Evolutionary conservation across 306 rosid genomes (phyloP).

Genomic region (Potentilla sterilis): DNA sequence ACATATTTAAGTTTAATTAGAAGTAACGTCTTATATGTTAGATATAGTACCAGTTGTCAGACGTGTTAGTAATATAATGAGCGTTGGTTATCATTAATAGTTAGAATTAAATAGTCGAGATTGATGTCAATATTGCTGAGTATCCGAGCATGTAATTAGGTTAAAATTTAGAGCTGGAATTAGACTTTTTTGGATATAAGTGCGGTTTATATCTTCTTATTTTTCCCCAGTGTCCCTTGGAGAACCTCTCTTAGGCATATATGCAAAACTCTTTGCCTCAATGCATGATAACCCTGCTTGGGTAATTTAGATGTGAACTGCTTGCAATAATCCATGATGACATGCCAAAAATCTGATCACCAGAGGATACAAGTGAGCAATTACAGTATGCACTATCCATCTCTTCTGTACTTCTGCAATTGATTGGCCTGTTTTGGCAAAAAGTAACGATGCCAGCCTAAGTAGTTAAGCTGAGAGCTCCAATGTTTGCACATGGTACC

Average conservation of each 20-base stretch:
- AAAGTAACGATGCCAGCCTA: background rate
- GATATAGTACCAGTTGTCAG: too few relatives aligned
- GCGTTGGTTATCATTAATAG: too few relatives aligned
- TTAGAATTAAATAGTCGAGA: too few relatives aligned
- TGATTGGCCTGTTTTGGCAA: background rate
- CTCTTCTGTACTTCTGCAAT: background rate
- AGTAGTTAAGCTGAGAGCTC: background rate
- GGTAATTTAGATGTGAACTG: background rate
- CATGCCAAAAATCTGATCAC: background rate
- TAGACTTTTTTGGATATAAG: background rate
- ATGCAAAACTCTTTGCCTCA: background rate
- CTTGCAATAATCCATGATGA: background rate
- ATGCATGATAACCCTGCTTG: background rate
- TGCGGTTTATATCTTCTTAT: background rate
- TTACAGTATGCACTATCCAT: background rate
- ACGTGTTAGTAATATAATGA: too few relatives aligned
- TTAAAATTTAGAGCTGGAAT: background rate
- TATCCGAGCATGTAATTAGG: too few relatives aligned
- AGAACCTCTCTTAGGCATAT: background rate
- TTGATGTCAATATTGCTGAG: too few relatives aligned
- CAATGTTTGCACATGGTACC: slow-evolving; percentile 1
- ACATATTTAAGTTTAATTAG: background rate
- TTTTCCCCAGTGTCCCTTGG: too few relatives aligned
- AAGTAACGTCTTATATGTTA: too few relatives aligned
- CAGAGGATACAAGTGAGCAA: background rate